phyloP scores from a whole-genome alignment of 2,329 filamentous ascomycete genomes.

The Exophiala mesophila region DNA sequence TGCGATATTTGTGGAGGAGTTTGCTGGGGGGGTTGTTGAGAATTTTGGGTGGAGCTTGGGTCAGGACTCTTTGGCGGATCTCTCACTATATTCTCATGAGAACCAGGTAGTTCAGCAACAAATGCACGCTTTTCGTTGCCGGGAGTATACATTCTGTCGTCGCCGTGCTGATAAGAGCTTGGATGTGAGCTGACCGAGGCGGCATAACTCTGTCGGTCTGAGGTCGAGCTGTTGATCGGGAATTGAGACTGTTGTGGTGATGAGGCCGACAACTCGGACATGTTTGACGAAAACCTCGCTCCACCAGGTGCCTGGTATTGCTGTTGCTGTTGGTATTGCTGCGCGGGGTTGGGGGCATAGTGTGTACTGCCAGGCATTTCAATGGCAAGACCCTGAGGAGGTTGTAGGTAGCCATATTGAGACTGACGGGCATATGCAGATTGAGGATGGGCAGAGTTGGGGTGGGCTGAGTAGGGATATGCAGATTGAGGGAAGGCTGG shows the following conservation, averaged over 20 bases:
- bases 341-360: not conserved
- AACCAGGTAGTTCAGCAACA: constrained; percentile 15
- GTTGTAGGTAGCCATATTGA: constrained; percentile 3
- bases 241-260: constrained; percentile 16
- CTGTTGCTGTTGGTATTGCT: constrained; percentile 4
- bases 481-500: constrained; percentile 7
- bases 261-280: constrained; percentile 17
- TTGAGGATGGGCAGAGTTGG: not conserved
- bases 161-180: constrained; percentile 11
- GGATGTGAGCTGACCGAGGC: constrained; percentile 18
- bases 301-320: constrained; percentile 9
- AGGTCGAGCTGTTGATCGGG: constrained; percentile 11
- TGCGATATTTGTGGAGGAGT: not conserved
- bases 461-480: constrained; percentile 6
- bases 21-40: not conserved
- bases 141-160: constrained; percentile 11
- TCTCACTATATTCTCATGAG: constrained; percentile 2
- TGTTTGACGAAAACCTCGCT: constrained; percentile 13
- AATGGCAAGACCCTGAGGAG: constrained; percentile 22
- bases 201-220: constrained; percentile 19
- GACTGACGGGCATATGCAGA: constrained; percentile 17
- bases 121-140: constrained; percentile 19
- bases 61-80: constrained; percentile 14
- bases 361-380: constrained; percentile 25
- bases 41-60: constrained; percentile 3